Conservation (phyloP, 257 asterid species). For the Leptodermis oblonga region DNA sequence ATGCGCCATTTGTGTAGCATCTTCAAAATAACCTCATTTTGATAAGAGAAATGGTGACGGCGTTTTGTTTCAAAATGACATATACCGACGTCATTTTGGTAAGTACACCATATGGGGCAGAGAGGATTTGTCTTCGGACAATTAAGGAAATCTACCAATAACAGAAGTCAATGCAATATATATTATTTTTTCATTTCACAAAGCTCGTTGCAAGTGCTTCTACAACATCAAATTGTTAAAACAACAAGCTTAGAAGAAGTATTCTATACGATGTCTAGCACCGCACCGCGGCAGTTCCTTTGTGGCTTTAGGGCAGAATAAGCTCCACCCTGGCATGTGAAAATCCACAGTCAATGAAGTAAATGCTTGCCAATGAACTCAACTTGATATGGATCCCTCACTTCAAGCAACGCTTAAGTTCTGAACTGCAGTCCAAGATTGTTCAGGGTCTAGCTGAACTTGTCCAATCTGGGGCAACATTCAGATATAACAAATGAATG, state of each 20-base stretch:
- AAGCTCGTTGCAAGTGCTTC: background rate
- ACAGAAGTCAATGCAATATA: no score
- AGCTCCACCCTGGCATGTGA: background rate
- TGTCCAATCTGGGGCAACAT: constrained; percentile 55
- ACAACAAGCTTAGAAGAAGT: background rate
- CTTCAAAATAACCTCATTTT: no score
- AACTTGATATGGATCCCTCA: constrained; percentile 12
- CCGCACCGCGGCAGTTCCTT: background rate
- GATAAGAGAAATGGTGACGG: background rate
- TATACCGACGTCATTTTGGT: no score
- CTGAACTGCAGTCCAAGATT: constrained; percentile 86
- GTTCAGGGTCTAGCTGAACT: constrained; percentile 63
- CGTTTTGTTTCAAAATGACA: background rate
- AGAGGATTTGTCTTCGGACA: no score
- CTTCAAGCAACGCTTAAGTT: constrained; percentile 52
- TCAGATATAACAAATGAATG: background rate
- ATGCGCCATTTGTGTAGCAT: no score
- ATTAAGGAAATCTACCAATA: background rate
- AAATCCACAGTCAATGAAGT: background rate
- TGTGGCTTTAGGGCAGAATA: no score
- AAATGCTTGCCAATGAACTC: background rate
- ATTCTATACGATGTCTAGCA: background rate
- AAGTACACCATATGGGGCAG: no score
- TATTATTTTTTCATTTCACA: background rate
- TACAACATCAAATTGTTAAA: background rate